phyloP scores from a whole-genome alignment of 495 filamentous ascomycete genomes.

The Penicillium alfredii region DNA sequence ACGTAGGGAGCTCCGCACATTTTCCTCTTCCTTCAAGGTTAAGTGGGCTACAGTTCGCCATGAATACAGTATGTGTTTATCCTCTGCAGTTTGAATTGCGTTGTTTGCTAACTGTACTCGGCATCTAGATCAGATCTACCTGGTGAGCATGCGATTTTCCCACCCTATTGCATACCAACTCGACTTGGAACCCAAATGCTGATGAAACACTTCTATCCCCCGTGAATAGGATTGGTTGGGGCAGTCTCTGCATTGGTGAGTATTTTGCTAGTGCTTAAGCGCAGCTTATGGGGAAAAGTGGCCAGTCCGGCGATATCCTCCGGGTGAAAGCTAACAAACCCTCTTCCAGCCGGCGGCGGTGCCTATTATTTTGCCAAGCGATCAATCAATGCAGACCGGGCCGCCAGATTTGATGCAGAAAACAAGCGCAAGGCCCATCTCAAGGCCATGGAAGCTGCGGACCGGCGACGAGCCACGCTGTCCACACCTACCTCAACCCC shows the following conservation, averaged over 20 bases:
- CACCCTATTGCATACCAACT: neutral
- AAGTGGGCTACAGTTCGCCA: conserved; percentile 16
- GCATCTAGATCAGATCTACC: conserved; percentile 46
- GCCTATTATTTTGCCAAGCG: conserved; percentile 97
- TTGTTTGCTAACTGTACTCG: conserved; percentile 2
- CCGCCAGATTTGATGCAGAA: conserved; percentile 61
- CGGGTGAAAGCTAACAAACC: neutral
- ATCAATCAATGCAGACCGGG: conserved; percentile 84
- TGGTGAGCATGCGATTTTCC: conserved; percentile 34
- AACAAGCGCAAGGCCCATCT: conserved; percentile 57
- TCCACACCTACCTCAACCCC: conserved; percentile 15
- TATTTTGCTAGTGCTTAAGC: too few species aligned
- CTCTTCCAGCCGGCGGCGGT: conserved; percentile 65
- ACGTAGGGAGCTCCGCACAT: conserved; percentile 25
- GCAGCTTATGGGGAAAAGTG: too few species aligned
- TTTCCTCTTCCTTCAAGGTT: conserved; percentile 10
- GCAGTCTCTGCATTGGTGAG: conserved; percentile 70
- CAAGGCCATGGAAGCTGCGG: conserved; percentile 51
- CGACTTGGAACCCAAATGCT: conserved; percentile 12
- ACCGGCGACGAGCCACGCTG: conserved; percentile 29
- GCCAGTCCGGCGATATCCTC: neutral
- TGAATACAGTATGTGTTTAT: conserved; percentile 49
- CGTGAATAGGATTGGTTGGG: conserved; percentile 74
- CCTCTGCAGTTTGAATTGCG: neutral
- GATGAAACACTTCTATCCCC: conserved; percentile 12